phyloP scores from a whole-genome alignment of 2,329 filamentous ascomycete genomes.

The Ophiostoma perfectum region DNA sequence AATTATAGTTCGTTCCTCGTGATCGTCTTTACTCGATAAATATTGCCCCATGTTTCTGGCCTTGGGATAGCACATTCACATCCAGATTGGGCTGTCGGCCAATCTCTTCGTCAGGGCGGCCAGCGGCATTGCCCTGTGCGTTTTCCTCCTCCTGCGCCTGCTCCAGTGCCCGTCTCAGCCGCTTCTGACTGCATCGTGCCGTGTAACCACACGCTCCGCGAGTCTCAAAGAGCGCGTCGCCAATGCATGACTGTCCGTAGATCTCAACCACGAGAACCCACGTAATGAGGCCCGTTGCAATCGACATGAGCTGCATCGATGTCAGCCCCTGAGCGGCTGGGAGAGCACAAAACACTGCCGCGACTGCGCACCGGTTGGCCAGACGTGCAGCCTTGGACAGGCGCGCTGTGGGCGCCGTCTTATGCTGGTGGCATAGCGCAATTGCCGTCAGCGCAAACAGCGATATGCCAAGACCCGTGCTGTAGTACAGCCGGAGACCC shows the following conservation, averaged over 20 bases:
- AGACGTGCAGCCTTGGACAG: conserved; percentile 48
- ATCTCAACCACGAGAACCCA: conserved; percentile 47
- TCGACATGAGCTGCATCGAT: conserved; percentile 42
- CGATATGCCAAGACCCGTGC: conserved; percentile 53
- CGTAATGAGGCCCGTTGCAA: conserved; percentile 41
- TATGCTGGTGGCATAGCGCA: conserved; percentile 51
- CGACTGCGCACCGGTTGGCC: conserved; percentile 44
- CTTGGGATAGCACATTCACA: conserved; percentile 29
- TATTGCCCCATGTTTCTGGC: conserved; percentile 32
- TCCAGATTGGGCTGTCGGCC: conserved; percentile 26
- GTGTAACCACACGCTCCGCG: conserved; percentile 38
- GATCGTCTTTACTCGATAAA: conserved; percentile 23
- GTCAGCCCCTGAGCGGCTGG: conserved; percentile 45
- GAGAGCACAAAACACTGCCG: conserved; percentile 50
- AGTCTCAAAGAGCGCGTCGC: conserved; percentile 41
- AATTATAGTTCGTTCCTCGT: not conserved
- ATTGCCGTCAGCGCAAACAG: conserved; percentile 52
- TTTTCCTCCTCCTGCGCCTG: conserved; percentile 24
- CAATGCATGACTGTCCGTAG: conserved; percentile 43
- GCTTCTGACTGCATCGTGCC: conserved; percentile 38
- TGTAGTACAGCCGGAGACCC: conserved; percentile 59
- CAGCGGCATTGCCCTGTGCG: not conserved
- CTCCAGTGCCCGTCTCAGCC: conserved; percentile 33
- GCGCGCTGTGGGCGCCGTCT: conserved; percentile 44
- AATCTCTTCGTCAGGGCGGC: conserved; percentile 8